Percentiles rank a stretch among this genome's conserved stretches.
Evolutionary conservation across 805 yeast species (phyloP).

Genomic region (Starmerella scarabaei): DNA sequence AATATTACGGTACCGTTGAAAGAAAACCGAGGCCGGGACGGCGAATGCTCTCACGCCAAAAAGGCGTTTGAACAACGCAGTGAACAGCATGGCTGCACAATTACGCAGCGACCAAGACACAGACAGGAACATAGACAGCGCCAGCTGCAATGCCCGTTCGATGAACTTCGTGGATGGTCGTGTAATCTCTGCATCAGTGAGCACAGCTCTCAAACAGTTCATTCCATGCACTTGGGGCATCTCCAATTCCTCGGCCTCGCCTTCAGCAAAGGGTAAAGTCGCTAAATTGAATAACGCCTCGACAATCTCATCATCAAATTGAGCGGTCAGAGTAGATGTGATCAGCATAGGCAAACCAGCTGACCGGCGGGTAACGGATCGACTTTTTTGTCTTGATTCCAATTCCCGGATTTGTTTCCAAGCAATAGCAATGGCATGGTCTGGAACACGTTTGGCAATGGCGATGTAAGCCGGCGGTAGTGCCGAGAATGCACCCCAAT

Average conservation of each 20-base stretch:
- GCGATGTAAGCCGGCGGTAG: slow-evolving; percentile 68
- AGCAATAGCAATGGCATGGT: slow-evolving; percentile 1
- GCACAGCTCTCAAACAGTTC: slow-evolving; percentile 65
- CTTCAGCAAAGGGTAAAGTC: slow-evolving; percentile 34
- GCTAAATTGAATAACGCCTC: slow-evolving; percentile 44
- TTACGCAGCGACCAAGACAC: slow-evolving; percentile 77
- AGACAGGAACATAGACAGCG: slow-evolving; percentile 52
- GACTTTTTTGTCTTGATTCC: slow-evolving; percentile 22
- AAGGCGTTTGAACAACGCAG: slow-evolving; percentile 65
- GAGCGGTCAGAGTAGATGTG: slow-evolving; percentile 26
- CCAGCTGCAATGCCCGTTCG: slow-evolving; percentile 44
- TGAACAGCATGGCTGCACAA: slow-evolving; percentile 86
- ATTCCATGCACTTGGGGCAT: slow-evolving; percentile 90
- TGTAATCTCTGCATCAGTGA: slow-evolving; percentile 58
- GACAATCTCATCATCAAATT: slow-evolving; percentile 37
- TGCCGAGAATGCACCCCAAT: slow-evolving; percentile 85
- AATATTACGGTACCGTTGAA: slow-evolving; percentile 47
- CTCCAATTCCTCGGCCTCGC: slow-evolving; percentile 43
- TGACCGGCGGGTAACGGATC: slow-evolving; percentile 73
- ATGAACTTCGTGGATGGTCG: slow-evolving; percentile 38
- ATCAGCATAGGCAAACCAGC: slow-evolving; percentile 82
- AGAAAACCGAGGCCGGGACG: slow-evolving; percentile 53
- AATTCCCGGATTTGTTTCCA: slow-evolving; percentile 4
- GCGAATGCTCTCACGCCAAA: slow-evolving; percentile 42
- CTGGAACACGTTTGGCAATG: slow-evolving; percentile 37